Evolutionary conservation across 2,329 filamentous ascomycete species (phyloP), one percentile per base, ranked within the genome.

Genomic region (Pochonia chlamydosporia): DNA sequence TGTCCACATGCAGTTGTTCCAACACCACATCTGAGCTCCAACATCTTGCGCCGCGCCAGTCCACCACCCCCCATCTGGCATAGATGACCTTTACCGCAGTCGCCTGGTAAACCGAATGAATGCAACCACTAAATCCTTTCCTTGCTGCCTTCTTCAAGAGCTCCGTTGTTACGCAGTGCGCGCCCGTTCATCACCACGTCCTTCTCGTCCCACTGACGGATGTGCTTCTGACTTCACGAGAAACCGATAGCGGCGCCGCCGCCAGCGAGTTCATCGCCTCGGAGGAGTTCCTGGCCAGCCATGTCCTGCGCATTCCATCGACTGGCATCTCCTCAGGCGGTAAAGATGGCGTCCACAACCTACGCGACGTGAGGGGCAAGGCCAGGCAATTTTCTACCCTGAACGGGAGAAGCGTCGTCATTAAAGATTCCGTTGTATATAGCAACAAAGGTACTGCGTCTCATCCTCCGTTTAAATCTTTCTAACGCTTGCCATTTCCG

Each of bases 61-160:
- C 35, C 42, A 49, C 44, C n/a, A 37, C 54, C 52, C 49, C 49
- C 55, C 51, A 49, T 50, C 53, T 44, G 55, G 52, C 56, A 56
- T 57, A 58, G 61, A 60, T 49, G 54, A 58, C 49, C 49, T 54
- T 57, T 53, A 54, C 59, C 47, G 56, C 54, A 48, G 48, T 57
- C 53, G 53, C 47, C 47, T 46, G 49, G 47, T 53, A 59, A 65
- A 62, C 57, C 64, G 66, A 67, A 63, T 69, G 67, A 70, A 96
- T 96, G 91, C 91, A 91, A 85, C 89, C 93, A 75, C 80, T 97
- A 84, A 99, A 99, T 74, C 93, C 93, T 68, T 97, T 96, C 73
- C 80, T 99, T 70, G 85, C 88, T 77, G 90, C 92, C 78, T 97
- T 99, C 83, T 96, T 96, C 80, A 90, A 89, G 76, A 97, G 90